A percentile compares a stretch with the other conserved stretches of the same genome.
Conservation (phyloP, 2,329 filamentous ascomycete genomes). For the Penicillium sp. region DNA sequence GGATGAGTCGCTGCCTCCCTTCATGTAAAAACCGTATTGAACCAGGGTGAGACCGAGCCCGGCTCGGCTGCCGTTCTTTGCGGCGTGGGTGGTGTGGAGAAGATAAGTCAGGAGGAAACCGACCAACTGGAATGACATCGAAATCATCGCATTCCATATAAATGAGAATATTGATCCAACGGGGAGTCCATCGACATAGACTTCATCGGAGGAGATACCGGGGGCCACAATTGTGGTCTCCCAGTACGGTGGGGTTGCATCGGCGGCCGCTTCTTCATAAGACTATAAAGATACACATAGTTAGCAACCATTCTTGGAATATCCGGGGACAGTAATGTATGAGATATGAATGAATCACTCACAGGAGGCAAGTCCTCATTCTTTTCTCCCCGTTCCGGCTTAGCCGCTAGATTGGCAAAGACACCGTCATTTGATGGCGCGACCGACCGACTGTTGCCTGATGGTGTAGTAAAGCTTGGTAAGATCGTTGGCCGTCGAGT, state of each 20-base stretch:
- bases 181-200: conserved; percentile 94
- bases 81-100: conserved; percentile 94
- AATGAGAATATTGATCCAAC: conserved; percentile 83
- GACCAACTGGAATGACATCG: conserved; percentile 94
- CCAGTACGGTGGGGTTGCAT: conserved; percentile 96
- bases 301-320: conserved; percentile 2
- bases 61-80: conserved; percentile 93
- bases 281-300: conserved; percentile 56
- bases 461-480: conserved; percentile 49
- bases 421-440: conserved; percentile 87
- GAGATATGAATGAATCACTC: conserved; percentile 43
- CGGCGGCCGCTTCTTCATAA: conserved; percentile 96
- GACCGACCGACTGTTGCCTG: conserved; percentile 54
- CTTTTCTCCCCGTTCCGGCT: conserved; percentile 77
- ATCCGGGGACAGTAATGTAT: neutral
- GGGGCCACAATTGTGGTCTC: conserved; percentile 97
- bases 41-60: conserved; percentile 93
- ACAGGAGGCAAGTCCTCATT: conserved; percentile 92
- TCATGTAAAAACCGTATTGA: conserved; percentile 97
- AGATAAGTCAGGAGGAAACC: conserved; percentile 98
- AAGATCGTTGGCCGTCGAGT: conserved; percentile 55
- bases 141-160: conserved; percentile 83
- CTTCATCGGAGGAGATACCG: conserved; percentile 87
- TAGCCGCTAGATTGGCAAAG: conserved; percentile 90
- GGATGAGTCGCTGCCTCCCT: conserved; percentile 54